Percentiles rank a stretch among this genome's conserved stretches.
These are phyloP conservation scores for Cladophialophora psammophila DNA, from an alignment of 2,329 filamentous ascomycete species.

Conservation along the genomic window DNA sequence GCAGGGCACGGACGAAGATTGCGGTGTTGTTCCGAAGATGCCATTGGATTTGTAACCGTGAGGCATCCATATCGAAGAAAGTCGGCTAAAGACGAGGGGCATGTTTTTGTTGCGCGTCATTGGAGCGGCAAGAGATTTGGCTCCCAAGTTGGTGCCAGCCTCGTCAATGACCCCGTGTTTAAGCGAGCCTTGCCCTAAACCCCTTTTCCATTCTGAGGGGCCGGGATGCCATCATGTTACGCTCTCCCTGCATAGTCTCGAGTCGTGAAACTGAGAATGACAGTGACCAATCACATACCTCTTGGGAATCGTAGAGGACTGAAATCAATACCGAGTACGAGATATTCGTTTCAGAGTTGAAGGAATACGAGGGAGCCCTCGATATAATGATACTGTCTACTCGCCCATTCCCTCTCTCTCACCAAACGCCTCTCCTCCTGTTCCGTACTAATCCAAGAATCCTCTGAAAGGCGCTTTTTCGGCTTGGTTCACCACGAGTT, in stretches of 20 bases:
- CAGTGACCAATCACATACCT: background rate
- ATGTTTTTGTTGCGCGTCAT: background rate
- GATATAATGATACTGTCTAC: background rate
- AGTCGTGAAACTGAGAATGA: background rate
- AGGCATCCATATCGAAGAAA: background rate
- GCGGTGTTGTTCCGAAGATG: slow-evolving; percentile 61
- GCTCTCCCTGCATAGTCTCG: background rate
- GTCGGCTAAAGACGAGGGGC: background rate
- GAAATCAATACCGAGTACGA: background rate
- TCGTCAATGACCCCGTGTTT: background rate
- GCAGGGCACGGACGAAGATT: slow-evolving; percentile 83
- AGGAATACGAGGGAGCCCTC: background rate
- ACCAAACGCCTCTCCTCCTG: background rate
- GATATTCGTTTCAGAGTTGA: background rate
- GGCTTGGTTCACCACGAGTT: background rate
- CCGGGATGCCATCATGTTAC: background rate
- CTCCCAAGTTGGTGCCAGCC: background rate
- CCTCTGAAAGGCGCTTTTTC: too few species aligned
- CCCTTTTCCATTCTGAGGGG: background rate
- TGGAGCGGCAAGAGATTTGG: background rate
- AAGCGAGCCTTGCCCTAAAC: background rate
- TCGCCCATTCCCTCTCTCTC: background rate
- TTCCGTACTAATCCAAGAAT: background rate
- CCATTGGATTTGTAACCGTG: slow-evolving; percentile 40
- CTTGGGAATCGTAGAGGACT: background rate